These are phyloP conservation scores for Saccharomyces hybrid DNA, from an alignment of 1,139 yeast genomes.

Conservation along the genomic window DNA sequence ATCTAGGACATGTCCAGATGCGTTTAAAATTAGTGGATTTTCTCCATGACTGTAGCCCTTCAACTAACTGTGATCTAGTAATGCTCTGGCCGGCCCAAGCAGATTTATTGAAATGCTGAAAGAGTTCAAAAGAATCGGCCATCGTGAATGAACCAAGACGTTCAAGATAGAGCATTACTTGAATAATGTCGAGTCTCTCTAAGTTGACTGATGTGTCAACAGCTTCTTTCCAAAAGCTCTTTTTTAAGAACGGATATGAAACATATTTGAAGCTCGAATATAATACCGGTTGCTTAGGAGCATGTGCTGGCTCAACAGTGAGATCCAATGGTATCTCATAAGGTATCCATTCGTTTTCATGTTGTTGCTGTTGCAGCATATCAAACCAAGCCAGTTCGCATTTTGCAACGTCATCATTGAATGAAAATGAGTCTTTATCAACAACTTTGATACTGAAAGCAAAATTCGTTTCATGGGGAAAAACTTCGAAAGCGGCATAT, in stretches of 20 bases:
- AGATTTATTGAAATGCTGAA: slow-evolving; percentile 28
- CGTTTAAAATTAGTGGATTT: slow-evolving; percentile 27
- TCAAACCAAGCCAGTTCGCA: slow-evolving; percentile 48
- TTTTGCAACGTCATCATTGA: slow-evolving; percentile 74
- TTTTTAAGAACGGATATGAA: slow-evolving; percentile 57
- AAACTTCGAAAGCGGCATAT: slow-evolving; percentile 69
- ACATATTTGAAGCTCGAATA: slow-evolving; percentile 58
- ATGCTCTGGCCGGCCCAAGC: slow-evolving; percentile 34
- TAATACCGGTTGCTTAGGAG: slow-evolving; percentile 45
- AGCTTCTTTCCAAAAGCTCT: slow-evolving; percentile 62
- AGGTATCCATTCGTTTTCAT: slow-evolving; percentile 12
- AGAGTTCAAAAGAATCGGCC: slow-evolving; percentile 52
- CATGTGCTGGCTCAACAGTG: slow-evolving; percentile 27
- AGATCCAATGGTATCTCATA: slow-evolving; percentile 34
- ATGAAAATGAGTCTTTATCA: slow-evolving; percentile 78
- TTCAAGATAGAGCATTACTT: slow-evolving; percentile 25
- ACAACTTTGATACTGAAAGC: slow-evolving; percentile 63
- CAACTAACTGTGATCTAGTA: slow-evolving; percentile 21
- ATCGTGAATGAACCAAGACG: slow-evolving; percentile 43
- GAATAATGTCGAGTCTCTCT: slow-evolving; percentile 23
- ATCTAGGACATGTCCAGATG: slow-evolving; percentile 57
- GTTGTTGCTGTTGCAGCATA: slow-evolving; percentile 31
- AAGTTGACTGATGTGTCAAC: slow-evolving; percentile 30
- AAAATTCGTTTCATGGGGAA: slow-evolving; percentile 56
- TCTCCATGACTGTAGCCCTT: slow-evolving; percentile 47